A percentile compares a stretch with the other conserved stretches of the same genome.
phyloP scores from a whole-genome alignment of 257 asterid species.

The Coffea eugenioides region DNA sequence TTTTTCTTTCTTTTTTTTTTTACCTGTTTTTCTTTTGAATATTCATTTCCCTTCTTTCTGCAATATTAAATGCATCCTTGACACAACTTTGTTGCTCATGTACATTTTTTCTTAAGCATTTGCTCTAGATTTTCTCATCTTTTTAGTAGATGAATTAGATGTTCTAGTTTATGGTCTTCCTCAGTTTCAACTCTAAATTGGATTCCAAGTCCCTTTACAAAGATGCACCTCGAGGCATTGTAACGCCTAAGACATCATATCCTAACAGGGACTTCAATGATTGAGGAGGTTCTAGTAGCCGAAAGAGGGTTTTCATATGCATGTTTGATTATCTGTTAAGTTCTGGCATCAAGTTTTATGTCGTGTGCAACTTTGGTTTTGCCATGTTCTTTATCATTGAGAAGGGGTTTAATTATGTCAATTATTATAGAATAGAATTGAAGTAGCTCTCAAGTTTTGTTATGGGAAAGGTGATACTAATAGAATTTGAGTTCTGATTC shows the following conservation, averaged over 20 bases:
- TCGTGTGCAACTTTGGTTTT: background rate
- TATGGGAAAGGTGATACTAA: background rate
- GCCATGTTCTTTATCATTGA: slow-evolving; percentile 3
- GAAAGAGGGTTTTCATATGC: background rate
- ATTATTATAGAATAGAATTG: background rate
- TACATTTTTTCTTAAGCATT: background rate
- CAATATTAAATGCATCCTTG: background rate
- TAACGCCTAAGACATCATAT: no score
- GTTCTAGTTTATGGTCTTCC: background rate
- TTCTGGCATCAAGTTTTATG: background rate
- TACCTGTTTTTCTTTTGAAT: background rate
- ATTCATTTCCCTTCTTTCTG: background rate
- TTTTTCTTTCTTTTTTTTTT: slow-evolving; percentile 3
- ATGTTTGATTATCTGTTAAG: background rate
- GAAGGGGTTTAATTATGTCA: background rate
- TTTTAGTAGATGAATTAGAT: background rate
- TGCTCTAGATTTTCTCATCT: background rate
- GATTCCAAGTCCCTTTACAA: no score
- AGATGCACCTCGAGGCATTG: no score
- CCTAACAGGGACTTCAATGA: no score
- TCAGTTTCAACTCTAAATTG: background rate
- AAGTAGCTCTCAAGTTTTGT: slow-evolving; percentile 3
- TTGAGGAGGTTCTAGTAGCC: background rate
- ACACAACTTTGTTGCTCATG: background rate
- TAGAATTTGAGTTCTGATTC: slow-evolving; percentile 9